Evolutionary conservation across 1,284 basidiomycete species (phyloP), one percentile per base, ranked within the genome.

Genomic region (Cutaneotrichosporon spelunceum): DNA sequence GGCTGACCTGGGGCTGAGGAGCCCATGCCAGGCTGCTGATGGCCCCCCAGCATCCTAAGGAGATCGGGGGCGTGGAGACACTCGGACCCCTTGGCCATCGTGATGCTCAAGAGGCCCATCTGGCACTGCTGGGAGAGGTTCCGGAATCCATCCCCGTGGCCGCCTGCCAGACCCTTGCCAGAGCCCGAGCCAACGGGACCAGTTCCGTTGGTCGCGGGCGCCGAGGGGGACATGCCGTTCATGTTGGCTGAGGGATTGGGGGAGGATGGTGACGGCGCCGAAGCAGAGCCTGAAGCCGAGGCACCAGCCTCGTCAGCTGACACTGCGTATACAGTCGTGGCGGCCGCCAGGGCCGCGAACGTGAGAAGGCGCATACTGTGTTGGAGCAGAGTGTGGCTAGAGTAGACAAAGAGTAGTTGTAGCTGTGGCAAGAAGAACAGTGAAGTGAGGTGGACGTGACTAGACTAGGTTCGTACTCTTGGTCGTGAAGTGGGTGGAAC

Each of bases 311-410:
- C 14, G 49, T 27, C 29, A 33, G 49, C 11, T 39, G 36, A 14
- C 9, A 14, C 23, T 36, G 53, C 53, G 16, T 30, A 42, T 26
- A 24, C 54, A 9, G 54, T 23, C 7, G 54, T 47, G 23, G 27
- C 53, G 44, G 36, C 23, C 23, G 44, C 42, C 8, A 56, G 54
- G 19, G 54, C 29, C 19, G 54, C 54, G 21, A 47, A 9, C 14
- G 26, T 30, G 7, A 42, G 21, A 24, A 56, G 30, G 23, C 42
- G 42, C 54, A 56, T 56, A 11, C n/a, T 56, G 14, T 11, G 30
- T 33, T 33, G 30, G 30, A 4, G 48, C 29, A 27, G 27, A 21
- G 30, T 53, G 50, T 48, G 45, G 16, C 39, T 42, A 48, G 45
- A 4, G 45, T 24, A 14, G 23, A 19, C 4, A 7, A 45, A 4